Conservation (phyloP, 2,329 filamentous ascomycete genomes). For the Aspergillus sclerotialis region DNA sequence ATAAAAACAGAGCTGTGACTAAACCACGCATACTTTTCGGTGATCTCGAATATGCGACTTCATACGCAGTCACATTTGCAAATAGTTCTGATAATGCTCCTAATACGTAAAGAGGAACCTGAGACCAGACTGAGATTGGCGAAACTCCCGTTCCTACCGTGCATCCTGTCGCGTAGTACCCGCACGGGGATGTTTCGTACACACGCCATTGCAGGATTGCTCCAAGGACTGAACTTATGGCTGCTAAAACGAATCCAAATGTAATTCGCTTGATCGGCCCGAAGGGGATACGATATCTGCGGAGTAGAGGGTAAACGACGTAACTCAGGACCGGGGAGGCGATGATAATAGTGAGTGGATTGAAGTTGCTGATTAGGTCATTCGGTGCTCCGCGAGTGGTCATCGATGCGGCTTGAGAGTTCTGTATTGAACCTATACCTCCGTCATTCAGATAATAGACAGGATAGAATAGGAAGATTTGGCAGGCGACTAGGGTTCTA, state of each 20-base stretch:
- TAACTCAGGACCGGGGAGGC: constrained; percentile 43
- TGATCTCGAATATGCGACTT: constrained; percentile 38
- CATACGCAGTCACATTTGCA: constrained; percentile 39
- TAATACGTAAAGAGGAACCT: constrained; percentile 33
- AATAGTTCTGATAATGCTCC: constrained; percentile 35
- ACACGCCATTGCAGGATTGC: constrained; percentile 39
- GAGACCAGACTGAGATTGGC: constrained; percentile 39
- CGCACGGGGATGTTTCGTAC: constrained; percentile 42
- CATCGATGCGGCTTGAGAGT: constrained; percentile 44
- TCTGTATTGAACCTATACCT: constrained; percentile 47
- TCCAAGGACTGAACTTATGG: constrained; percentile 33
- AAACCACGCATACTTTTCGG: constrained; percentile 38
- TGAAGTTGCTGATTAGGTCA: constrained; percentile 46
- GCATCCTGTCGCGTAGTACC: constrained; percentile 33
- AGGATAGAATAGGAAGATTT: constrained; percentile 1
- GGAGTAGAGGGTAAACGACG: constrained; percentile 41
- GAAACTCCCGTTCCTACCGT: constrained; percentile 28
- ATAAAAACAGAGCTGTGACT: constrained; percentile 36
- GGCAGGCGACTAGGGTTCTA: constrained; percentile 26
- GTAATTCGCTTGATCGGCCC: constrained; percentile 46
- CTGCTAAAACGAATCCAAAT: constrained; percentile 45
- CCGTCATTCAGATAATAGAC: constrained; percentile 27
- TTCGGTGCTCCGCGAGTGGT: constrained; percentile 46
- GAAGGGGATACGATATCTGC: constrained; percentile 37
- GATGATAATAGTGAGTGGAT: constrained; percentile 44